These are phyloP conservation scores for Camellia oleifera DNA, from an alignment of 179 eudicot genomes.

Conservation along the genomic window DNA sequence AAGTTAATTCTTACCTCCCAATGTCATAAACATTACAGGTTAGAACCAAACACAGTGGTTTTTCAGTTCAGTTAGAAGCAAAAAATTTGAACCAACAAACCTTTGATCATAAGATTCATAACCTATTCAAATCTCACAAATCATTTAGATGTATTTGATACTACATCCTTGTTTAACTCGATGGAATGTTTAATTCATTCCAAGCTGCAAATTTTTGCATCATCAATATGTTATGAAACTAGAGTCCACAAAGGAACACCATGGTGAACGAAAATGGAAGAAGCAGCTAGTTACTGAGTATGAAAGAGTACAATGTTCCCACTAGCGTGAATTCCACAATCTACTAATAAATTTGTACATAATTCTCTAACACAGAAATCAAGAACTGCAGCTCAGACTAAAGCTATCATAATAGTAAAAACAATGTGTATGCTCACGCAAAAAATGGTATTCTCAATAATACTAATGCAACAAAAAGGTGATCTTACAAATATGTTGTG, in stretches of 20 bases:
- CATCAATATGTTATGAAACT: not conserved
- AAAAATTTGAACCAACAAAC: not conserved
- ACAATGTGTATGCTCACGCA: not conserved
- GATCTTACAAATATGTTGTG: not conserved
- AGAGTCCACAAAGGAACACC: not conserved
- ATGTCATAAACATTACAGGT: not conserved
- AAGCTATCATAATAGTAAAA: not conserved
- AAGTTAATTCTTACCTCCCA: not conserved
- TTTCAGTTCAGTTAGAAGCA: not conserved
- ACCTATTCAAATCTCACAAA: not conserved
- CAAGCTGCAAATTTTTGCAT: not conserved
- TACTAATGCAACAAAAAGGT: not conserved
- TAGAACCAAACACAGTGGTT: not conserved
- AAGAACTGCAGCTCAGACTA: not conserved
- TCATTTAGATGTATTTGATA: not conserved
- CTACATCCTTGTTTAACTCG: not conserved
- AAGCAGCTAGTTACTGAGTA: not conserved
- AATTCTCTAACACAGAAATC: not conserved
- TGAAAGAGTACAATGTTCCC: not conserved
- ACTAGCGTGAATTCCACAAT: not conserved
- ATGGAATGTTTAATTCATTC: not conserved
- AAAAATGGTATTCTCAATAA: not conserved
- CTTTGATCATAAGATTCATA: not conserved
- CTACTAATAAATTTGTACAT: not conserved
- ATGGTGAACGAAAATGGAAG: not conserved